A percentile compares a stretch with the other conserved stretches of the same genome.
Evolutionary conservation across 2,329 filamentous ascomycete species (phyloP).

Genomic region (Leptographium flavum): DNA sequence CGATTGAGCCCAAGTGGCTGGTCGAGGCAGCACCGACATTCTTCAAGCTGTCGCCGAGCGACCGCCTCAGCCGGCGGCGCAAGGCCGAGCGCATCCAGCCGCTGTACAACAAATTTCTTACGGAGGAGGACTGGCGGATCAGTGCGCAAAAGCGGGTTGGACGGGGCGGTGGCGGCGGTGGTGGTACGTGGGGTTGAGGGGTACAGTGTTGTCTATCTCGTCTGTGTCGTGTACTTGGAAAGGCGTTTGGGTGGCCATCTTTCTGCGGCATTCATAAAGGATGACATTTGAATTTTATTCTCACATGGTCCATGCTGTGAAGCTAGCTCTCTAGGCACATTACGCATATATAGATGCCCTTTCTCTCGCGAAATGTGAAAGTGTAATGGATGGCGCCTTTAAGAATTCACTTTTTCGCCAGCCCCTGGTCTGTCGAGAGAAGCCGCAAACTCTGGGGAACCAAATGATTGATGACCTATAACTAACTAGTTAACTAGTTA

Average conservation of each 20-base stretch:
- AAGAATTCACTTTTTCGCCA: too few relatives aligned
- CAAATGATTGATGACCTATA: too few relatives aligned
- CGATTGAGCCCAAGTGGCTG: constrained; percentile 87
- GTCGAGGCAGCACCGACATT: constrained; percentile 97
- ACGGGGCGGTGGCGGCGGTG: constrained; percentile 68
- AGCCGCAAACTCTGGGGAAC: too few relatives aligned
- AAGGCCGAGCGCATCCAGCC: constrained; percentile 91
- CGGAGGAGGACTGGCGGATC: constrained; percentile 89
- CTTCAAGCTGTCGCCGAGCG: constrained; percentile 89
- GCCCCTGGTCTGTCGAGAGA: too few relatives aligned
- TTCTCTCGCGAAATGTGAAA: too few relatives aligned
- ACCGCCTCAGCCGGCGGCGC: constrained; percentile 79
- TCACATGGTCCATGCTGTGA: too few relatives aligned
- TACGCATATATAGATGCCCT: too few relatives aligned
- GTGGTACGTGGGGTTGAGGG: constrained; percentile 80
- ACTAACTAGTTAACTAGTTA: too few relatives aligned
- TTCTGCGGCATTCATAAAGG: too few relatives aligned
- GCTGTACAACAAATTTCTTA: constrained; percentile 81
- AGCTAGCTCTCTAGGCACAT: too few relatives aligned
- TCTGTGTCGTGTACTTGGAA: neutral
- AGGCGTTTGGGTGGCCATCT: neutral
- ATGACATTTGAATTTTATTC: too few relatives aligned
- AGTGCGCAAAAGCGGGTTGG: constrained; percentile 77
- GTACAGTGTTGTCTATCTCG: neutral
- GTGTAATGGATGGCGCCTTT: too few relatives aligned